These are phyloP conservation scores for Boletus subcaerulescens DNA, from an alignment of 768 basidiomycete genomes.

Conservation along the genomic window DNA sequence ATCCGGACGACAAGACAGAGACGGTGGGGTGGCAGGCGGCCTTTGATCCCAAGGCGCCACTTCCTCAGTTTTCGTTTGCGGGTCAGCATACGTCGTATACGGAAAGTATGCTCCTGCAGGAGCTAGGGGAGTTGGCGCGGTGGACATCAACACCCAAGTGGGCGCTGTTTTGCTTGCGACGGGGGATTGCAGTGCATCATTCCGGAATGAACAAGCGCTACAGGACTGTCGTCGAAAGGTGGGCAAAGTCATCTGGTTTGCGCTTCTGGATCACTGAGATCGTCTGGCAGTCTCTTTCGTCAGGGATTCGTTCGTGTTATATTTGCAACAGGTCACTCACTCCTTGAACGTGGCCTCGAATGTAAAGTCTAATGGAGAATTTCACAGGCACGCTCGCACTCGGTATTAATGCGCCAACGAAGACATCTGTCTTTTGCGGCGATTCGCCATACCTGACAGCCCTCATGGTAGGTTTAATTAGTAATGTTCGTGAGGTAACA, in stretches of 20 bases:
- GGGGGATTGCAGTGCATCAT: conserved; percentile 71
- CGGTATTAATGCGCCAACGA: conserved; percentile 73
- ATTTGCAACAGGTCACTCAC: conserved; percentile 57
- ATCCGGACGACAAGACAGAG: conserved; percentile 27
- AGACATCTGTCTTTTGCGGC: conserved; percentile 60
- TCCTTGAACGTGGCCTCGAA: background rate
- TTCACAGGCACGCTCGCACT: conserved; percentile 61
- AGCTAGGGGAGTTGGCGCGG: conserved; percentile 38
- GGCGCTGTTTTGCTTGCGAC: conserved; percentile 45
- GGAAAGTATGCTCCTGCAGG: conserved; percentile 46
- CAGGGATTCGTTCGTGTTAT: conserved; percentile 61
- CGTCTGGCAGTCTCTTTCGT: conserved; percentile 43
- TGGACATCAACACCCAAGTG: conserved; percentile 39
- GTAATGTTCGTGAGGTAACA: background rate
- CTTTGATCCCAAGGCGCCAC: conserved; percentile 59
- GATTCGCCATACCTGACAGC: conserved; percentile 62
- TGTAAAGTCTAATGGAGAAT: background rate
- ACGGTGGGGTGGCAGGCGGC: conserved; percentile 44
- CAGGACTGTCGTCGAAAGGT: conserved; percentile 57
- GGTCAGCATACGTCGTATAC: conserved; percentile 42
- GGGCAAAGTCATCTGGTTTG: background rate
- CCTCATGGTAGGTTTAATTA: conserved; percentile 45
- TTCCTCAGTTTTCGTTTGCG: conserved; percentile 59
- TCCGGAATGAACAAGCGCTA: conserved; percentile 66
- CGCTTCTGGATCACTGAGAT: background rate